These are phyloP conservation scores for Backusella westeae DNA, from an alignment of 192 early-diverging fungal genomes.

Conservation along the genomic window DNA sequence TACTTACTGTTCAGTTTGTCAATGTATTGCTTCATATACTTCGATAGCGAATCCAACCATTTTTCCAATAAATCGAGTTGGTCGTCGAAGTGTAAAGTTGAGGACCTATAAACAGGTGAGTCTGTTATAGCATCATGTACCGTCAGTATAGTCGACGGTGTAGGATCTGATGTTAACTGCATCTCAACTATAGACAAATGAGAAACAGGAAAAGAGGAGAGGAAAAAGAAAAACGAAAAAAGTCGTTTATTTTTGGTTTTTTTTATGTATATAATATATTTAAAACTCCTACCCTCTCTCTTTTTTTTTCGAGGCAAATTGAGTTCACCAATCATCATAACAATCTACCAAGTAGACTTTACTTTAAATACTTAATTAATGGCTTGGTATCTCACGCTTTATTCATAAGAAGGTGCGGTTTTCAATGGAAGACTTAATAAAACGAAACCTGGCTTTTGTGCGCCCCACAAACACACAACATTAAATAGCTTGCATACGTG, in stretches of 20 bases:
- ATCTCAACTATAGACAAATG: not conserved
- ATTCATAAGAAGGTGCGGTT: too few species aligned
- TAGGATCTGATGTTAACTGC: not conserved
- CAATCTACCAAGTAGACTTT: too few species aligned
- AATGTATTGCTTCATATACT: conserved; percentile 25
- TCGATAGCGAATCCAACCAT: conserved; percentile 43
- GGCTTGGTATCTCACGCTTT: too few species aligned
- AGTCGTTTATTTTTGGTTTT: not conserved
- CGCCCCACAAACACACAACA: not conserved
- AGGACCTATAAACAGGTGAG: conserved; percentile 49
- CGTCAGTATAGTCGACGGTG: conserved; percentile 28
- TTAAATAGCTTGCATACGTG: not conserved
- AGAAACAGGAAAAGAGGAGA: not conserved
- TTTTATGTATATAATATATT: not conserved
- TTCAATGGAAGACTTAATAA: not conserved
- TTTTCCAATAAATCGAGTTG: conserved; percentile 49
- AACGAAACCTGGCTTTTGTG: not conserved
- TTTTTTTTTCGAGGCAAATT: too few species aligned
- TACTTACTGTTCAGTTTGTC: conserved; percentile 33
- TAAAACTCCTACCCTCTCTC: not conserved
- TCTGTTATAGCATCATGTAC: conserved; percentile 49
- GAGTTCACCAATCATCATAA: too few species aligned
- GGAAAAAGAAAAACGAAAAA: not conserved
- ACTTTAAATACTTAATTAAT: too few species aligned
- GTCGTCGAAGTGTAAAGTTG: conserved; percentile 46